These are phyloP conservation scores for Phytophthora litchii DNA, from an alignment of 352 stramenopile species.

Conservation along the genomic window DNA sequence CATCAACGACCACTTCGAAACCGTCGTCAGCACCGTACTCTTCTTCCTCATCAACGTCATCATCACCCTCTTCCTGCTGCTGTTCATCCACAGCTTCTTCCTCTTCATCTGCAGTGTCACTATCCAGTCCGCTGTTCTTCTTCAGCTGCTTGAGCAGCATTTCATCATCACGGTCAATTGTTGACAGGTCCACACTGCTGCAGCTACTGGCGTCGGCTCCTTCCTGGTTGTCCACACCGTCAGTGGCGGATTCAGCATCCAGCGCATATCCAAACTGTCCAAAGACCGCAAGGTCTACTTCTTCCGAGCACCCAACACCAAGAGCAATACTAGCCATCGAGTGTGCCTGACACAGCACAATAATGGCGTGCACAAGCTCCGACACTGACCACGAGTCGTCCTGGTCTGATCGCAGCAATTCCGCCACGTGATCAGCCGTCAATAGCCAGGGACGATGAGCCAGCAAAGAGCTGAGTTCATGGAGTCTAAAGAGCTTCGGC, in stretches of 20 bases:
- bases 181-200: slow-evolving; percentile 70
- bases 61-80: slow-evolving; percentile 32
- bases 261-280: slow-evolving; percentile 61
- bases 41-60: slow-evolving; percentile 32
- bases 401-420: slow-evolving; percentile 70
- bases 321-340: slow-evolving; percentile 84
- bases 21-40: slow-evolving; percentile 35
- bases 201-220: slow-evolving; percentile 49
- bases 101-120: slow-evolving; percentile 66
- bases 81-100: slow-evolving; percentile 43
- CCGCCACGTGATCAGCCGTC: slow-evolving; percentile 72
- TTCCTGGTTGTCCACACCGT: slow-evolving; percentile 33
- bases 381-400: slow-evolving; percentile 88
- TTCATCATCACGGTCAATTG: slow-evolving; percentile 76
- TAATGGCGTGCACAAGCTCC: slow-evolving; percentile 87
- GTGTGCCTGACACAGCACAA: slow-evolving; percentile 84
- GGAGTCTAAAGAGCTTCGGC: slow-evolving; percentile 82
- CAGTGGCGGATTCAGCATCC: slow-evolving; percentile 29
- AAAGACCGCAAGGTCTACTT: slow-evolving; percentile 77
- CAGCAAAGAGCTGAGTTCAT: slow-evolving; percentile 83
- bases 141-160: slow-evolving; percentile 73
- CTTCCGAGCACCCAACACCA: slow-evolving; percentile 73
- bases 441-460: slow-evolving; percentile 88
- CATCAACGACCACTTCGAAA: slow-evolving; percentile 66
- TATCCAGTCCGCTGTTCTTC: slow-evolving; percentile 59